Conservation (phyloP, 768 basidiomycete genomes). For the Mycena vitilis region DNA sequence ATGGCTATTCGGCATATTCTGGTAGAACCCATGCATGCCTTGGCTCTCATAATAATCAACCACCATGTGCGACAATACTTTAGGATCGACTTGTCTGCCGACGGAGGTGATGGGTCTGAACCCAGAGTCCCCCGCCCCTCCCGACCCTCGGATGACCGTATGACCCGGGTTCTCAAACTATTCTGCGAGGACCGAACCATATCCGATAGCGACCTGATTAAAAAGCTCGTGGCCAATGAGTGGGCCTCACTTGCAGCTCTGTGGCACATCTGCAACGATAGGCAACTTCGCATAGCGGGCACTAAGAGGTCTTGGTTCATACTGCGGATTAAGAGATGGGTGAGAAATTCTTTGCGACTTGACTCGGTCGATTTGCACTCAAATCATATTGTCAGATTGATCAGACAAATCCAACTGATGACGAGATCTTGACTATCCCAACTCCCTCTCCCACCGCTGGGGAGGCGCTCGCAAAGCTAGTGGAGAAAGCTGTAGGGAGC, state of each 20-base stretch:
- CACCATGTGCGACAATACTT: constrained; percentile 46
- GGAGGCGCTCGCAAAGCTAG: constrained; percentile 1
- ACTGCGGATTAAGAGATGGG: constrained; percentile 13
- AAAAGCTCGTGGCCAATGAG: background rate
- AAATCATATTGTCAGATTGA: background rate
- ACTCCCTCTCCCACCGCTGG: background rate
- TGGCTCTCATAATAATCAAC: constrained; percentile 48
- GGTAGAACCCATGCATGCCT: constrained; percentile 56
- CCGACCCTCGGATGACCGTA: background rate
- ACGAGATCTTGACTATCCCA: background rate
- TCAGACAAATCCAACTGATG: background rate
- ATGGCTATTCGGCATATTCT: constrained; percentile 44
- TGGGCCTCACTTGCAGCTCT: background rate
- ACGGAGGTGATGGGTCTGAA: constrained; percentile 30
- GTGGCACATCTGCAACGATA: constrained; percentile 24
- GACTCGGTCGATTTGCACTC: background rate
- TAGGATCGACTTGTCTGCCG: constrained; percentile 33
- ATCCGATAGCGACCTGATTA: background rate
- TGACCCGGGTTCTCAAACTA: background rate
- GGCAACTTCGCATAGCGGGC: background rate
- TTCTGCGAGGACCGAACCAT: background rate
- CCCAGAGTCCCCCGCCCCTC: background rate
- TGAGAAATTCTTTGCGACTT: background rate
- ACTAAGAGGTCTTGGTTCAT: constrained; percentile 12
- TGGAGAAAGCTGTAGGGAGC: background rate